A percentile compares a stretch with the other conserved stretches of the same genome.
Evolutionary conservation across 2,329 filamentous ascomycete species (phyloP).

Genomic region (Xylariaceae sp.): DNA sequence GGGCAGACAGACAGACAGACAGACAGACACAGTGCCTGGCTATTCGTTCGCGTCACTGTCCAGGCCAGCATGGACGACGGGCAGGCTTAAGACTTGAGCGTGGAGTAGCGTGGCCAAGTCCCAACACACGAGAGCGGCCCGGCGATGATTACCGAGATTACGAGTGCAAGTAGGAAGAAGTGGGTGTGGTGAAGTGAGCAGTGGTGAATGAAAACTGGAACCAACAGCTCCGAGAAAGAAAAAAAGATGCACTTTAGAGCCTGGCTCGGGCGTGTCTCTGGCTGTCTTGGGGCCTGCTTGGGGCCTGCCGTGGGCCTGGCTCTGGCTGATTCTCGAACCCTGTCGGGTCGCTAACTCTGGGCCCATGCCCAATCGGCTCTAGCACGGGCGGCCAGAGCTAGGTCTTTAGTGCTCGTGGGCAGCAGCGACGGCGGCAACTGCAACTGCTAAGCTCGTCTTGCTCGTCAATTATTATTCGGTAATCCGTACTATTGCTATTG

Average conservation of each 20-base stretch:
- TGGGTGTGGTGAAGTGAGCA: no score
- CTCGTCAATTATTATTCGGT: not conserved
- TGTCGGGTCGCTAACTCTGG: not conserved
- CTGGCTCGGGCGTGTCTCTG: no score
- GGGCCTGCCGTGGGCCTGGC: no score
- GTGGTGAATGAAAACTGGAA: not conserved
- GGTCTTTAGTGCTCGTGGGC: no score
- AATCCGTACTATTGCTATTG: not conserved
- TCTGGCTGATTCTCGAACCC: conserved; percentile 2
- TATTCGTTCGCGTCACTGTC: not conserved
- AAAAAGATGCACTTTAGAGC: no score
- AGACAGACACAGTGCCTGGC: not conserved
- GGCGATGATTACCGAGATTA: not conserved
- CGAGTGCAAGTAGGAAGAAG: no score
- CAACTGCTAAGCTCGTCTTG: conserved; percentile 2
- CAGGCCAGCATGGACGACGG: no score
- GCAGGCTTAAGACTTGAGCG: no score
- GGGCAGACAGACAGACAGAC: not conserved
- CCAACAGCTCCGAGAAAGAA: not conserved
- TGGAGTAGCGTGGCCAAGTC: not conserved
- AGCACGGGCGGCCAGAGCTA: conserved; percentile 4
- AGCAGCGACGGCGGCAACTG: not conserved
- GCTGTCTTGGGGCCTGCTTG: no score
- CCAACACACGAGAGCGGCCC: not conserved
- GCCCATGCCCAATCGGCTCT: conserved; percentile 17